Percentiles rank a stretch among this genome's conserved stretches.
Conservation (phyloP, 106 monocot species). For the Acorus gramineus region DNA sequence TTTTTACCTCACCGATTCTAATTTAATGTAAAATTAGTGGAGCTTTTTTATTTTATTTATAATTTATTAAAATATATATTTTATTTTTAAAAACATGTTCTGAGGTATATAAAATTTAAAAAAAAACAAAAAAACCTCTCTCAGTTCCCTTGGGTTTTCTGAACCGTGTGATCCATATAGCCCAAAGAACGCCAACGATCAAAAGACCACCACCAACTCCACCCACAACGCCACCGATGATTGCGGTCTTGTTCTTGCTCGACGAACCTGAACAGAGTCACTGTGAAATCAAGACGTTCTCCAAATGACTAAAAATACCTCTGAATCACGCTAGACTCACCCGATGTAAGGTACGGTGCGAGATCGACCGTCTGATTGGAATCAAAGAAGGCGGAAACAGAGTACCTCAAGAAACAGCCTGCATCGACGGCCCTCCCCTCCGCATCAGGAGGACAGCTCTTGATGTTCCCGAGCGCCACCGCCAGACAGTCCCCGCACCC, state of each 20-base stretch:
- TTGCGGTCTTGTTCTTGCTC: constrained; percentile 13
- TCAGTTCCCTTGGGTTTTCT: constrained; percentile 4
- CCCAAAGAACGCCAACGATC: constrained; percentile 13
- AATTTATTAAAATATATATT: not conserved
- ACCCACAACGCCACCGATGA: constrained; percentile 37
- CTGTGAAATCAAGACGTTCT: not conserved
- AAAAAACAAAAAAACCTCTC: constrained; percentile 25
- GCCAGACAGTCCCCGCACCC: not conserved
- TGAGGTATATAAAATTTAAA: too few relatives aligned
- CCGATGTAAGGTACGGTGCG: not conserved
- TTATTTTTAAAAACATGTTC: too few relatives aligned
- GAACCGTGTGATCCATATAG: constrained; percentile 23
- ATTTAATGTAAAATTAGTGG: too few relatives aligned
- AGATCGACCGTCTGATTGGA: constrained; percentile 41
- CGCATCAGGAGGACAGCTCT: not conserved
- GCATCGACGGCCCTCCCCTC: not conserved
- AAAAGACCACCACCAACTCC: constrained; percentile 22
- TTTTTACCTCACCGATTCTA: too few relatives aligned
- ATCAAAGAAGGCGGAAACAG: constrained; percentile 15
- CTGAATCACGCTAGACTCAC: constrained; percentile 11
- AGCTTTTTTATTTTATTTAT: too few relatives aligned
- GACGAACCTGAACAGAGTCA: constrained; percentile 17
- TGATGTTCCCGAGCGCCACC: not conserved
- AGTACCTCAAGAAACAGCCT: not conserved
- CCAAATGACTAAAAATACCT: not conserved